Percentiles rank a stretch among this genome's conserved stretches.
Conservation (phyloP, 768 basidiomycete genomes). For the Lactarius psammicola region DNA sequence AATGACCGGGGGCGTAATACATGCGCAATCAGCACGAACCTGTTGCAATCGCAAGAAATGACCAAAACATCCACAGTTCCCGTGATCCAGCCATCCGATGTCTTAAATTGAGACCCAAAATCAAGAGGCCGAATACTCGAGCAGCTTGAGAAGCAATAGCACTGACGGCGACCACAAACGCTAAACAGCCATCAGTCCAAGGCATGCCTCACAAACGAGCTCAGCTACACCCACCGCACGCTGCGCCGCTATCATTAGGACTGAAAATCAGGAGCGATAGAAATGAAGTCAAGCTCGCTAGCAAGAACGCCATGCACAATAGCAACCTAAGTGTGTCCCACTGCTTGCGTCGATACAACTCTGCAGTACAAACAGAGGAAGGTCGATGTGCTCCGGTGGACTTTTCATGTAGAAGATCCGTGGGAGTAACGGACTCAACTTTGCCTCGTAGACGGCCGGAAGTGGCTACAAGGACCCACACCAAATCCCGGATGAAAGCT, state of each 20-base stretch:
- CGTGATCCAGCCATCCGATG: neutral
- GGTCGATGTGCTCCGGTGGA: neutral
- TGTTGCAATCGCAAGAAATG: conserved; percentile 12
- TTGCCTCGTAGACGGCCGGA: conserved; percentile 2
- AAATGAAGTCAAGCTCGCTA: conserved; percentile 27
- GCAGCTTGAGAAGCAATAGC: conserved; percentile 13
- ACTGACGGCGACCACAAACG: conserved; percentile 18
- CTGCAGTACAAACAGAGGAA: neutral
- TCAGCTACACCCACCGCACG: conserved; percentile 14
- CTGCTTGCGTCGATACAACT: neutral
- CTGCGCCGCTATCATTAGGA: neutral
- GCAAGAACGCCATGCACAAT: conserved; percentile 26
- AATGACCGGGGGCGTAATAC: neutral
- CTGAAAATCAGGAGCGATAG: conserved; percentile 22
- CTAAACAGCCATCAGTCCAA: conserved; percentile 10
- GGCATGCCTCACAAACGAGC: neutral
- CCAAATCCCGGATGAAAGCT: conserved; percentile 26
- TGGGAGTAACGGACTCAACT: neutral
- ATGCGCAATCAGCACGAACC: conserved; percentile 8
- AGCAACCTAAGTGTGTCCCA: conserved; percentile 13
- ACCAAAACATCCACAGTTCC: conserved; percentile 21
- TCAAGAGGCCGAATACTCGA: conserved; percentile 20
- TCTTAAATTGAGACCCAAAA: conserved; percentile 21
- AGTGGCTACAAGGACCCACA: conserved; percentile 5
- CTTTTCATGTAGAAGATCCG: neutral